Conservation (phyloP, 2,329 filamentous ascomycete species). For the Stagonosporopsis cucurbitacearum region DNA sequence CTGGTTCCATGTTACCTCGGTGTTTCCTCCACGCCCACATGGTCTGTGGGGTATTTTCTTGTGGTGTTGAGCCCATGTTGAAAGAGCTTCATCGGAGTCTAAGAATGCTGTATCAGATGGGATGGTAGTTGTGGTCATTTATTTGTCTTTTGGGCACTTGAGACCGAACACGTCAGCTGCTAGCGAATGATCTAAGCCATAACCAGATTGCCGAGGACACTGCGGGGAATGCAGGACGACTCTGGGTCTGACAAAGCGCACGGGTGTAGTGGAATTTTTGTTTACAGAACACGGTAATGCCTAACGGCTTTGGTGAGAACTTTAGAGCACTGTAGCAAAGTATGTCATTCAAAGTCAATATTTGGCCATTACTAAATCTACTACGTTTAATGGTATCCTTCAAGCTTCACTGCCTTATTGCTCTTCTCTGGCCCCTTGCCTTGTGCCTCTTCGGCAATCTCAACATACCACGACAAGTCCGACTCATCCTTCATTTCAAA, state of each 20-base stretch:
- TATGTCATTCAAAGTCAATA: background rate
- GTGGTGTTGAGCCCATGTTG: background rate
- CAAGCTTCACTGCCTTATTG: slow-evolving; percentile 6
- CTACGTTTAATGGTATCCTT: slow-evolving; percentile 3
- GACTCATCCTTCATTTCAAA: slow-evolving; percentile 49
- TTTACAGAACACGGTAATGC: background rate
- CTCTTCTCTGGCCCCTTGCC: slow-evolving; percentile 22
- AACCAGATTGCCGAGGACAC: background rate
- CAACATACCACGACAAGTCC: slow-evolving; percentile 34
- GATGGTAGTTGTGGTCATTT: background rate
- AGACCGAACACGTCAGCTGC: background rate
- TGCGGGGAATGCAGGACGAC: background rate
- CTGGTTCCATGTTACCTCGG: slow-evolving; percentile 28
- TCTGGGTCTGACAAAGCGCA: background rate
- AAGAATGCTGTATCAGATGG: background rate
- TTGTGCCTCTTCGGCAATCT: slow-evolving; percentile 31
- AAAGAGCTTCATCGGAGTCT: background rate
- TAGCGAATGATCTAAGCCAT: background rate
- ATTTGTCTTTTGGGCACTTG: background rate
- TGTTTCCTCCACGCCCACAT: slow-evolving; percentile 35
- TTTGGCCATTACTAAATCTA: background rate
- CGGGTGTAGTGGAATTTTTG: too few species aligned
- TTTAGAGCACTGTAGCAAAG: background rate
- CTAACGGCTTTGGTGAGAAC: background rate
- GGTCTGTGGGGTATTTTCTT: slow-evolving; percentile 13